Conservation (phyloP, 257 asterid genomes). For the Galeopsis tetrahit region DNA sequence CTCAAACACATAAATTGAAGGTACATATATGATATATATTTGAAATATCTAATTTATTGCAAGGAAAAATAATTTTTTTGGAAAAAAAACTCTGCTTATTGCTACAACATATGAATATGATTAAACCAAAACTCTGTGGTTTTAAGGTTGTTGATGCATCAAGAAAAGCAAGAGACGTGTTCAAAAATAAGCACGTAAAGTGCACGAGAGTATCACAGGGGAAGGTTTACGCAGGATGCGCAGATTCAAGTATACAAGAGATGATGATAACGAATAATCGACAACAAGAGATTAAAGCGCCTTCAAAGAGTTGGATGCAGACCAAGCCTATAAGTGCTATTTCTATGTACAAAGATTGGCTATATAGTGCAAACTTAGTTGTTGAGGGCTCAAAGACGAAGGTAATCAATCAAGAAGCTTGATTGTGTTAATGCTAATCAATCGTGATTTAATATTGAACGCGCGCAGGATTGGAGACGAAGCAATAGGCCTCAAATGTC, state of each 20-base stretch:
- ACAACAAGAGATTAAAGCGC: conserved; percentile 74
- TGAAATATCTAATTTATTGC: background rate
- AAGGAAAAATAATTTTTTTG: too few species aligned
- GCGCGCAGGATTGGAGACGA: conserved; percentile 80
- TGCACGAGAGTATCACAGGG: conserved; percentile 62
- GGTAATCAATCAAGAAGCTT: conserved; percentile 41
- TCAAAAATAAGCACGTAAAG: conserved; percentile 74
- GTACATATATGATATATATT: conserved; percentile 32
- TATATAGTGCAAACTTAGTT: conserved; percentile 59
- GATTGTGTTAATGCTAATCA: too few species aligned
- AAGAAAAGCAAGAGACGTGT: conserved; percentile 58
- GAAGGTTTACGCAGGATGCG: conserved; percentile 79
- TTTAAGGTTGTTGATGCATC: conserved; percentile 66
- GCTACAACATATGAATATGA: background rate
- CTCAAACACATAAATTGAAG: conserved; percentile 74
- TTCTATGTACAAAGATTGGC: conserved; percentile 72
- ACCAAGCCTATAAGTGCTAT: conserved; percentile 75
- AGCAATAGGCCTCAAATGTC: conserved; percentile 62
- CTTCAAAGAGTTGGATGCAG: conserved; percentile 80
- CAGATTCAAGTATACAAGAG: conserved; percentile 87
- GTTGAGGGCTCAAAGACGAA: conserved; percentile 78
- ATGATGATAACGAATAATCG: conserved; percentile 58
- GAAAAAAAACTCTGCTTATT: too few species aligned
- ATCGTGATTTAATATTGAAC: too few species aligned
- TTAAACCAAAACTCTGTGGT: background rate